Evolutionary conservation across 2,329 filamentous ascomycete species (phyloP).

Genomic region (Leptosphaerulina australis): DNA sequence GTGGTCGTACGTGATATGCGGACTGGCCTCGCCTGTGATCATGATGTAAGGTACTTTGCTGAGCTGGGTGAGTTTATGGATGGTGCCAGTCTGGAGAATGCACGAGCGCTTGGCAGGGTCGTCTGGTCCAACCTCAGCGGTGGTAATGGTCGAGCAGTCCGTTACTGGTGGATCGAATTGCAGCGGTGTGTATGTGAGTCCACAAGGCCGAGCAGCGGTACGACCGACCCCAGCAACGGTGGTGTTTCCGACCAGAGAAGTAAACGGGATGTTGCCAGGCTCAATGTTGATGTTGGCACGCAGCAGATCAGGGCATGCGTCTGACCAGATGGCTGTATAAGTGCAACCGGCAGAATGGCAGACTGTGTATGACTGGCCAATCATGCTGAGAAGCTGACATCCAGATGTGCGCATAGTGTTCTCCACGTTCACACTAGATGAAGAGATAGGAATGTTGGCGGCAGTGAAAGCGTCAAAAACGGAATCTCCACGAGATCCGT

Average conservation of each 20-base stretch:
- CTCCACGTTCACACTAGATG: constrained; percentile 25
- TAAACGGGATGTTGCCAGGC: constrained; percentile 26
- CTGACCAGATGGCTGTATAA: constrained; percentile 29
- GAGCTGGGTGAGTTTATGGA: constrained; percentile 26
- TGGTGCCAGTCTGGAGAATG: constrained; percentile 24
- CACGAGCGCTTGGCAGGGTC: constrained; percentile 22
- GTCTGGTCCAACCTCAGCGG: constrained; percentile 20
- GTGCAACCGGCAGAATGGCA: constrained; percentile 31
- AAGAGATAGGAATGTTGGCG: constrained; percentile 24
- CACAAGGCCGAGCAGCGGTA: constrained; percentile 25
- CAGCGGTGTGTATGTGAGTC: constrained; percentile 28
- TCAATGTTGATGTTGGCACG: constrained; percentile 34
- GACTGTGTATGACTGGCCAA: constrained; percentile 28
- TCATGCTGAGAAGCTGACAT: constrained; percentile 23
- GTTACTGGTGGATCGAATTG: constrained; percentile 23
- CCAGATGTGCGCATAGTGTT: constrained; percentile 26
- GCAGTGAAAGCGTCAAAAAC: constrained; percentile 29
- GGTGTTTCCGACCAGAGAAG: constrained; percentile 17
- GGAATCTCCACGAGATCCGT: constrained; percentile 24
- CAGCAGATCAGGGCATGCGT: constrained; percentile 30
- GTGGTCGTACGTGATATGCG: constrained; percentile 42
- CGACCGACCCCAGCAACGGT: constrained; percentile 22
- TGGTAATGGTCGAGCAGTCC: constrained; percentile 24
- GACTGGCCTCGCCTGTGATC: constrained; percentile 40
- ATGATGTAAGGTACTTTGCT: constrained; percentile 40